A percentile compares a stretch with the other conserved stretches of the same genome.
phyloP scores from a whole-genome alignment of 768 basidiomycete species.

The Botryobasidium botryosum region DNA sequence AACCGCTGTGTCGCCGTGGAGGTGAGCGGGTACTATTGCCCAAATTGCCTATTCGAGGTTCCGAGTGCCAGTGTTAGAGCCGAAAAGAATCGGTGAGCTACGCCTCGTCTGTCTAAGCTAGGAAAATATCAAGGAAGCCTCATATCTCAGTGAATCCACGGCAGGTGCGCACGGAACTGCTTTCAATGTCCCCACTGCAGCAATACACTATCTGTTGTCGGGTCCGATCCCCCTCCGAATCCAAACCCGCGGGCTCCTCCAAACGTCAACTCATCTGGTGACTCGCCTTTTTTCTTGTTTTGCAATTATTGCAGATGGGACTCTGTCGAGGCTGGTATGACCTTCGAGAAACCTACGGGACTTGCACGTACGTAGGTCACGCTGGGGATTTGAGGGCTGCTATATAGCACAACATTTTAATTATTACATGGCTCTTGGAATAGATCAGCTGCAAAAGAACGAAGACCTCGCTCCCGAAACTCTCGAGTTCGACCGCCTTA shows the following conservation, averaged over 20 bases:
- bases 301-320: conserved; percentile 95
- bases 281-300: conserved; percentile 79
- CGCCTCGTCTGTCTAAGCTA: background rate
- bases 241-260: conserved; percentile 33
- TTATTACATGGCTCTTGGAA: background rate
- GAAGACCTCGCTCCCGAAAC: conserved; percentile 75
- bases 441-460: conserved; percentile 54
- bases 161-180: conserved; percentile 96
- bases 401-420: background rate
- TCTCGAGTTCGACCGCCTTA: conserved; percentile 83
- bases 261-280: conserved; percentile 32
- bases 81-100: conserved; percentile 77
- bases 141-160: background rate
- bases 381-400: too few relatives aligned
- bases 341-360: conserved; percentile 92
- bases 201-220: conserved; percentile 80
- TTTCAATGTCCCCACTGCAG: conserved; percentile 90
- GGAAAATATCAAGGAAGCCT: background rate
- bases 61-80: conserved; percentile 96
- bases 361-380: conserved; percentile 67
- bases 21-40: conserved; percentile 95
- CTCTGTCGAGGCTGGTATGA: conserved; percentile 77
- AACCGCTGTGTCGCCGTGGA: conserved; percentile 84
- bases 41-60: conserved; percentile 96
- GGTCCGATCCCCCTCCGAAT: conserved; percentile 62